Conservation (phyloP, 2,329 filamentous ascomycete genomes). For the Neurospora crassa region DNA sequence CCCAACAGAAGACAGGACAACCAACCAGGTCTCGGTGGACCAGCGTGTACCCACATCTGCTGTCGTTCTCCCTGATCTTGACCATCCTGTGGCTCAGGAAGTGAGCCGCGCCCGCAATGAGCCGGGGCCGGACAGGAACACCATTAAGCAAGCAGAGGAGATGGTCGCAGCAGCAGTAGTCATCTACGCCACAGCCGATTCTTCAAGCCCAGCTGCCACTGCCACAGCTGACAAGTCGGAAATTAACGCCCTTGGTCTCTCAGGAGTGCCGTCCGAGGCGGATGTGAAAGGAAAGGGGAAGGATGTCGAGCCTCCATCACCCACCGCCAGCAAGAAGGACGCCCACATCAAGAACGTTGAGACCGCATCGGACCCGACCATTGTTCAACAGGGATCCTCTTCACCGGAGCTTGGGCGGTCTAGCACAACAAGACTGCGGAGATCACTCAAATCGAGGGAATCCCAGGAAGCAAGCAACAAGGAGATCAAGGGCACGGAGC, state of each 20-base stretch:
- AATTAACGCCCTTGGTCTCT: conserved; percentile 20
- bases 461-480: background rate
- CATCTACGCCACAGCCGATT: conserved; percentile 41
- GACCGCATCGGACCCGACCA: conserved; percentile 21
- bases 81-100: conserved; percentile 28
- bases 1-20: conserved; percentile 8
- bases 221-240: conserved; percentile 23
- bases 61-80: conserved; percentile 34
- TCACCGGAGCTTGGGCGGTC: conserved; percentile 17
- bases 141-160: conserved; percentile 40
- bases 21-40: conserved; percentile 18
- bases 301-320: conserved; percentile 14
- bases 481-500: conserved; percentile 5
- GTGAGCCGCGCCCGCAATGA: conserved; percentile 33
- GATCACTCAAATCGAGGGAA: conserved; percentile 10
- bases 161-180: conserved; percentile 44
- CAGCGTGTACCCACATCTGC: conserved; percentile 35
- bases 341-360: conserved; percentile 21
- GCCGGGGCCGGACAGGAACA: conserved; percentile 34
- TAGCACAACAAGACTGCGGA: conserved; percentile 13
- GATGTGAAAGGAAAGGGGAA: conserved; percentile 19
- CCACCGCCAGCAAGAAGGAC: conserved; percentile 21
- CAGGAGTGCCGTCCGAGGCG: conserved; percentile 19
- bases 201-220: conserved; percentile 32
- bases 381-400: conserved; percentile 3